Evolutionary conservation across 2,329 filamentous ascomycete species (phyloP).

Genomic region (Clonostachys byssicola): DNA sequence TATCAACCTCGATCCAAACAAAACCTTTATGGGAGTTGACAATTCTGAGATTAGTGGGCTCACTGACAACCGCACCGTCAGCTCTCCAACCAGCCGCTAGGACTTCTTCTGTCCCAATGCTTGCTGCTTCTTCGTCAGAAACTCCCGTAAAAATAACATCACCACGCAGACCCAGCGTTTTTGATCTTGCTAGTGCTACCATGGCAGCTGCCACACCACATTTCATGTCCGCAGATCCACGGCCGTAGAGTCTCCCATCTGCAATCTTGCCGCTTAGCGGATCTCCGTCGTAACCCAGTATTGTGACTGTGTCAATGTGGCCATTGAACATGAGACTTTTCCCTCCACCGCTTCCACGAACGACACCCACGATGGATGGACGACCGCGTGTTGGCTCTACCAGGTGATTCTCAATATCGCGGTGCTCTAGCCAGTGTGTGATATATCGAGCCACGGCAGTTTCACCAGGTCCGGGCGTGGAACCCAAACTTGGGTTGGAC

Average conservation of each 20-base stretch:
- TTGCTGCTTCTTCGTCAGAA: slow-evolving; percentile 46
- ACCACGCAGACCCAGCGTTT: slow-evolving; percentile 31
- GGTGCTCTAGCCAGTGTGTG: slow-evolving; percentile 43
- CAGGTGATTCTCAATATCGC: slow-evolving; percentile 44
- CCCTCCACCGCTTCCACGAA: slow-evolving; percentile 38
- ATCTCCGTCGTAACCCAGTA: slow-evolving; percentile 38
- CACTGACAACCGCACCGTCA: slow-evolving; percentile 44
- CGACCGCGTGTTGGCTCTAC: slow-evolving; percentile 39
- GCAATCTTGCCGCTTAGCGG: slow-evolving; percentile 34
- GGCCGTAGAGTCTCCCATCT: slow-evolving; percentile 34
- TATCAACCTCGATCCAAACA: slow-evolving; percentile 34
- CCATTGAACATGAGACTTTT: slow-evolving; percentile 48
- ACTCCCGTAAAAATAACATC: slow-evolving; percentile 49
- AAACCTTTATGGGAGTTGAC: slow-evolving; percentile 46
- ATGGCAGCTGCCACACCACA: slow-evolving; percentile 41
- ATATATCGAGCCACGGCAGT: slow-evolving; percentile 39
- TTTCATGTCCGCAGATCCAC: slow-evolving; percentile 48
- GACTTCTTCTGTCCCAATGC: slow-evolving; percentile 45
- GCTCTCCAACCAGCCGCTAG: slow-evolving; percentile 47
- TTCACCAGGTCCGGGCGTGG: slow-evolving; percentile 37
- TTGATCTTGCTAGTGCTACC: slow-evolving; percentile 29
- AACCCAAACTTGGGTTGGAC: slow-evolving; percentile 36
- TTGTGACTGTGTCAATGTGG: slow-evolving; percentile 47
- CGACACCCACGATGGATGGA: slow-evolving; percentile 44
- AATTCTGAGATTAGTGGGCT: slow-evolving; percentile 38